Conservation (phyloP, 1,284 basidiomycete species). For the Ganoderma leucocontextum region DNA sequence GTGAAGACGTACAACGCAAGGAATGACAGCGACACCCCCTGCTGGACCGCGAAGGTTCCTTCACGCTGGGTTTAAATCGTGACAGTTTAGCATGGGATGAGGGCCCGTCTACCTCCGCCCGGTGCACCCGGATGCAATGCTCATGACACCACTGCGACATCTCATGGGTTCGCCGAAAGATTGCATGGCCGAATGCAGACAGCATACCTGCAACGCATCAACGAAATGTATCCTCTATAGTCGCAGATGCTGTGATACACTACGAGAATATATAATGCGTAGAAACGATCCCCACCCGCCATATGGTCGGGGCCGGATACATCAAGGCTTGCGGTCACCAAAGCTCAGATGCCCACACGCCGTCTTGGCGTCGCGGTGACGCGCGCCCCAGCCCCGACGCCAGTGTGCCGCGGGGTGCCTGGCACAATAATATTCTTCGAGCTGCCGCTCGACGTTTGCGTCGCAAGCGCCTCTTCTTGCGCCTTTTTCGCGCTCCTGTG, state of each 20-base stretch:
- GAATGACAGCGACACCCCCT: background rate
- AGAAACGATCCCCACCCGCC: background rate
- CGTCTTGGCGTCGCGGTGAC: conserved; percentile 71
- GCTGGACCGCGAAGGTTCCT: background rate
- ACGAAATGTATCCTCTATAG: background rate
- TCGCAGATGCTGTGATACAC: background rate
- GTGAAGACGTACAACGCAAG: background rate
- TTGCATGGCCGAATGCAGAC: background rate
- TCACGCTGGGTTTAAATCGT: background rate
- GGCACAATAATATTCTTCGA: conserved; percentile 77
- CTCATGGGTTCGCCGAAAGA: background rate
- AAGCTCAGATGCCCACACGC: conserved; percentile 46
- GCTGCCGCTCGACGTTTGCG: conserved; percentile 63
- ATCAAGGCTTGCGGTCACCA: background rate
- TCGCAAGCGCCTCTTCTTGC: conserved; percentile 69
- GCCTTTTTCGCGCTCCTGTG: conserved; percentile 68
- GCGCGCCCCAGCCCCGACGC: conserved; percentile 71
- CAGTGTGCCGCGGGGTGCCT: conserved; percentile 80
- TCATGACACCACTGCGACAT: background rate
- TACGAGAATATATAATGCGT: conserved; percentile 1
- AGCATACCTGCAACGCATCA: background rate
- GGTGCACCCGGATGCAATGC: background rate
- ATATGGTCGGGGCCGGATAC: background rate
- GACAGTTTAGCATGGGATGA: background rate
- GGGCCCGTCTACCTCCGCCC: background rate